Base-by-base conservation (phyloP, 1,139 yeast genomes). In the Geotrichum cucujoidarum region DNA sequence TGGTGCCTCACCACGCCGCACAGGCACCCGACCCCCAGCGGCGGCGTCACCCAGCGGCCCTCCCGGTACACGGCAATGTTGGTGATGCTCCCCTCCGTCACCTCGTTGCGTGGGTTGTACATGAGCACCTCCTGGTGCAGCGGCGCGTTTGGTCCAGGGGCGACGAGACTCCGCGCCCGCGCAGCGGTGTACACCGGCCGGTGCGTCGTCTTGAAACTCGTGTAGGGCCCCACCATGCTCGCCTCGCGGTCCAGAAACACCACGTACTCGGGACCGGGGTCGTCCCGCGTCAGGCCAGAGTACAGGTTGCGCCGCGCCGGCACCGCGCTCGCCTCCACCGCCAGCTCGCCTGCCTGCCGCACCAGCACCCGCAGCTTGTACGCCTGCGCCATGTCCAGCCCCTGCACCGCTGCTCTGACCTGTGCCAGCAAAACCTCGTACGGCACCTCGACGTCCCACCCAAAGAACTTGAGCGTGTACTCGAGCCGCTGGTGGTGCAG, bases 61-160 rank as follows among this genome's bases (percentile, higher is more conserved):
- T 67, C 64, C 38, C 78, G 65, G 57, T 65, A 69, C 34, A 89
- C 65, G 0, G 97, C 97, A 11, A 90, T 73, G 59, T 84, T 89
- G 11, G 95, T 81, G 24, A 89, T 83, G 1, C 95, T 79, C 0
- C 96, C 95, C 65, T 92, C 98, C 68, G 83, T 83, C 18, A 88
- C 62, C 50, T 77, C 76, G 8, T 73, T 75, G 1, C 77, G 74
- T 7, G 77, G 65, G 61, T 88, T 89, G 59, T 72, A 76, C 18
- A 92, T 62, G 13, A 92, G 57, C 1, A 89, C 95, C 61, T 92
- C 98, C 49, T 80, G 77, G 0, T 74, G 21, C 6, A 10, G 27
- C 10, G 27, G 27, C 10, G 27, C 27, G 14, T 40, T 24, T n/a
- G 45, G 32, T 2, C 38, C 41, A 21, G 31, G 37, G n/a, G 65